phyloP scores from a whole-genome alignment of 139 green algal genomes.

The Spirogloea muscicola region DNA sequence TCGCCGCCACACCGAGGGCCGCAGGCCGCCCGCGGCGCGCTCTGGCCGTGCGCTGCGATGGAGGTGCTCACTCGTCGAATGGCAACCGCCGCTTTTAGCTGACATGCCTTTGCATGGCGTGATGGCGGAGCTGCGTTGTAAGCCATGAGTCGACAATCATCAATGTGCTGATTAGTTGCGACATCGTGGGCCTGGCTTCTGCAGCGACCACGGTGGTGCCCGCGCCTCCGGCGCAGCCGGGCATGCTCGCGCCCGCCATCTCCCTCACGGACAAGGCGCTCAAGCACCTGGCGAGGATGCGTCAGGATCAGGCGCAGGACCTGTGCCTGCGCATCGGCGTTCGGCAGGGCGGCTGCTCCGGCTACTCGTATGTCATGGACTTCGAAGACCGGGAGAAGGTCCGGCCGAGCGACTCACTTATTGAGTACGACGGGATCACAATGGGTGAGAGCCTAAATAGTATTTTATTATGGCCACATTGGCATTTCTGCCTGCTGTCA shows the following conservation, averaged over 20 bases:
- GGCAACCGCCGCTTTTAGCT: too few relatives aligned
- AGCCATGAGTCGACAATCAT: too few relatives aligned
- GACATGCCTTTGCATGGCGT: too few relatives aligned
- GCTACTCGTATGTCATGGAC: slow-evolving; percentile 80
- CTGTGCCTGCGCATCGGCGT: slow-evolving; percentile 66
- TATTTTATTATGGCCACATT: slow-evolving; percentile 57
- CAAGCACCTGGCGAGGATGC: slow-evolving; percentile 70
- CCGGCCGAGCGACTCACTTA: slow-evolving; percentile 38
- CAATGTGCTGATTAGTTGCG: too few relatives aligned
- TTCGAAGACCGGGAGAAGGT: slow-evolving; percentile 75
- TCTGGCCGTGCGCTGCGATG: too few relatives aligned
- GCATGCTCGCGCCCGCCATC: slow-evolving; percentile 62
- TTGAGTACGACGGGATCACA: slow-evolving; percentile 37
- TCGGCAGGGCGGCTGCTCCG: slow-evolving; percentile 60
- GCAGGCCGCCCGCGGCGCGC: too few relatives aligned
- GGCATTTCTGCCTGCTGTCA: slow-evolving; percentile 47
- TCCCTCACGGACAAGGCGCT: slow-evolving; percentile 71
- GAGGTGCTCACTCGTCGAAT: too few relatives aligned
- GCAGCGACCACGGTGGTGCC: too few relatives aligned
- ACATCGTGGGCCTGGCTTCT: too few relatives aligned
- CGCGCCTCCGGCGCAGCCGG: too few relatives aligned
- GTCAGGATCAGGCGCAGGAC: slow-evolving; percentile 51
- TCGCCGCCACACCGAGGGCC: too few relatives aligned
- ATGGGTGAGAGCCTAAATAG: slow-evolving; percentile 35
- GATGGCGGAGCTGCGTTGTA: too few relatives aligned